A percentile compares a stretch with the other conserved stretches of the same genome.
These are phyloP conservation scores for Hericium alpestre DNA, from an alignment of 768 basidiomycete species.

Conservation along the genomic window DNA sequence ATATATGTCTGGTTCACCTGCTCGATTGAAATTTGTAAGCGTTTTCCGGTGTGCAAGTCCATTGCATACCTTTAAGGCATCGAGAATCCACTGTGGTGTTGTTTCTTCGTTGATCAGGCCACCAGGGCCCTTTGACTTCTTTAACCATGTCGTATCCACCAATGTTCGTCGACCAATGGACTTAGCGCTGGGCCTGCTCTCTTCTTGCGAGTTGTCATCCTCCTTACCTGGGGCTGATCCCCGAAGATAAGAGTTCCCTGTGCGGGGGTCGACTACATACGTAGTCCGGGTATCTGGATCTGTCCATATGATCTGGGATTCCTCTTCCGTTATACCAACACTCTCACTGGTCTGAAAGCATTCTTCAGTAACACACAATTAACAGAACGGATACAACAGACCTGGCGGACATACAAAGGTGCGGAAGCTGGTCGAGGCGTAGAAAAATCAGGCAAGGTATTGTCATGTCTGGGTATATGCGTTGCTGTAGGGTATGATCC, in stretches of 20 bases:
- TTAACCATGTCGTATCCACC: constrained; percentile 2
- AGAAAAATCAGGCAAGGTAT: background rate
- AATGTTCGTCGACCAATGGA: constrained; percentile 15
- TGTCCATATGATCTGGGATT: constrained; percentile 39
- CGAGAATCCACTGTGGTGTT: constrained; percentile 54
- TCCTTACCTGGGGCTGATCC: constrained; percentile 9
- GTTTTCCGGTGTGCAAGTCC: background rate
- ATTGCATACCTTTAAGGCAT: constrained; percentile 42
- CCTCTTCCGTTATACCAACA: constrained; percentile 1
- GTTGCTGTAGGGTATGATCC: background rate
- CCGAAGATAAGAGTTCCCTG: constrained; percentile 52
- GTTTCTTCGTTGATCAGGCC: constrained; percentile 4
- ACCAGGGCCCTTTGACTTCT: constrained; percentile 4
- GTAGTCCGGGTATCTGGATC: constrained; percentile 52
- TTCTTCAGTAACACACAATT: too few relatives aligned
- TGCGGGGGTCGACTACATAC: constrained; percentile 55
- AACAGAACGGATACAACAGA: background rate
- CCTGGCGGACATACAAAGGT: background rate
- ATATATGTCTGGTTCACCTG: background rate
- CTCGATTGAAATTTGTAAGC: background rate
- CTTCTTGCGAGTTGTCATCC: constrained; percentile 1
- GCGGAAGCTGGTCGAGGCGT: background rate
- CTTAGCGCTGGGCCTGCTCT: constrained; percentile 7
- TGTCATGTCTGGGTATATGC: background rate
- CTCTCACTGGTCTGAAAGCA: too few relatives aligned